Base-by-base conservation (phyloP, 78 protist genomes). In the Planoprotostelium fungivorum region DNA sequence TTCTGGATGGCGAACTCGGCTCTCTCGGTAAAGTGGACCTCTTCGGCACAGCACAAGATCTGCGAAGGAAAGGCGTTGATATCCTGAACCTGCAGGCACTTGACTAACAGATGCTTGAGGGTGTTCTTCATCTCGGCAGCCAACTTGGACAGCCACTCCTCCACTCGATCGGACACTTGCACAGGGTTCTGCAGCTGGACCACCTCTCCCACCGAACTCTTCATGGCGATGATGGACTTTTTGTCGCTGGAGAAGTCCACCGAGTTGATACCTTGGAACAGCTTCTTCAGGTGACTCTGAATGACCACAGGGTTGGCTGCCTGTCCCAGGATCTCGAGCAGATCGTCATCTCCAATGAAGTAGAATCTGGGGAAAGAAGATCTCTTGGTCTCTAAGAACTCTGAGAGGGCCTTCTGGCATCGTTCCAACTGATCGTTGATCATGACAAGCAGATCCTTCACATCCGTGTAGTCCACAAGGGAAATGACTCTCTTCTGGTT, bases 341-440 rank as follows among this genome's bases (percentile, higher is more conserved):
- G 90, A 89, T 99, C 99, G 84, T 97, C 96, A 92, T 99, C 99
- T 36, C 99, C 99, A 9, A 99, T 97, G 38, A 98, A 99, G 96
- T 98, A 99, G 97, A 99, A 98, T 36, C 99, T 96, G 0, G 99
- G 98, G 92, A 98, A 98, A 1, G 97, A 38, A 16, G 94, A 34
- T 31, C 99, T 94, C 91, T 98, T 98, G 0, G 90, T n/a, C 87
- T 99, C 99, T 29, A 99, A 89, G 84, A 96, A 99, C 86, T 98
- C 98, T 23, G 98, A 97, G 37, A 99, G 94, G 28, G 97, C 97
- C 94, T 96, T 97, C 94, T 99, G 99, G 38, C 98, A 91, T 85
- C 93, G 91, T 88, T 38, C 16, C 31, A 99, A 93, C 29, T 89
- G 39, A 29, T 95, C 98, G 1, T 93, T 88, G 28, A 98, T 38